Evolutionary conservation across 257 asterid species (phyloP), one percentile per base, ranked within the genome.

Genomic region (Solanum peruvianum): DNA sequence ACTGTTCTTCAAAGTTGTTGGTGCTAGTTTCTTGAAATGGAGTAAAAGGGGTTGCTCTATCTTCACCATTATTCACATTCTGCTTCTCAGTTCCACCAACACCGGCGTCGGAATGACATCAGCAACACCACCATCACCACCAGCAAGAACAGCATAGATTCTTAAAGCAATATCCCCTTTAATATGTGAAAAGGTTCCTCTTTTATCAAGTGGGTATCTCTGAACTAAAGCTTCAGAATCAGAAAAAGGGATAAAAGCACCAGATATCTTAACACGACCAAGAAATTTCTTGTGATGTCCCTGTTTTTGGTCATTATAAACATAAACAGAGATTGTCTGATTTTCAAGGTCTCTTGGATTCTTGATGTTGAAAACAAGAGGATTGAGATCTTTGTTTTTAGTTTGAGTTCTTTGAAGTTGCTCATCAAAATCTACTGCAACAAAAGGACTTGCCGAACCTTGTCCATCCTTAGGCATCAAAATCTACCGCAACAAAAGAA

Each of bases 401-500:
- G 94, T 93, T 37, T 95, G 91, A 13, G 96, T 93, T 76, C 92
- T 89, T 76, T 92, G 92, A 35, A 90, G 91, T 78, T 95, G 95
- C 49, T 90, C 96, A 29, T 94, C 96, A 64, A 94, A 96, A 12
- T 94, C 92, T 7, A 96, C 95, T 82, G 94, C 95, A 1, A 92
- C 98, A 82, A 94, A 96, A 12, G 99, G 95, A 87, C 92, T 94
- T 21, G 98, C 93, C 15, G 96, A 93, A 20, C 98, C 98, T 23
- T 94, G 95, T 1, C 98, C 98, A 70, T 96, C 98, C 91, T 96
- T 95, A 9, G 99, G 98, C 97, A 94, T 93, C 39, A 37, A 33
- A 33, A 33, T 33, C 35, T 4, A 33, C 6, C 35, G 35, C 35
- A 33, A 33, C 35, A 33, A 33, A 33, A 37, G 86, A 62, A 95